A percentile compares a stretch with the other conserved stretches of the same genome.
Evolutionary conservation across 1,284 basidiomycete genomes (phyloP).

Genomic region (Cutaneotrichosporon mucoides): DNA sequence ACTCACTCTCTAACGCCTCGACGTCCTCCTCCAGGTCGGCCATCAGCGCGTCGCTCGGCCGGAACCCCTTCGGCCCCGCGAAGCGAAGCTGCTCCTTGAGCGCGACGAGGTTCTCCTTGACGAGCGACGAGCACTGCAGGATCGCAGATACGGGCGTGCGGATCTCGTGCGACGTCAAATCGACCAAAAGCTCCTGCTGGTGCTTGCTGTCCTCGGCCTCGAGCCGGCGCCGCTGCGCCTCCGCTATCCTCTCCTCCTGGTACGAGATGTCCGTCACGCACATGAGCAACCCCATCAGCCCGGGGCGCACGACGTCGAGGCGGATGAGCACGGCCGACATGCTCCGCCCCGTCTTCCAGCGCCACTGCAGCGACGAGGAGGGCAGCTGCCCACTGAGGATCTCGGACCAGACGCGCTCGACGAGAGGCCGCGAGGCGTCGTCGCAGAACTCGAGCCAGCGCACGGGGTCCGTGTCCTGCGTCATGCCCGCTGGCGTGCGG

Average conservation of each 20-base stretch:
- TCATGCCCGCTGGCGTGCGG: conserved; percentile 15
- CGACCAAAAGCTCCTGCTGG: conserved; percentile 47
- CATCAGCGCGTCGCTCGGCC: conserved; percentile 37
- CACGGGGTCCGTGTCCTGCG: conserved; percentile 8
- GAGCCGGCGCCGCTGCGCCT: conserved; percentile 35
- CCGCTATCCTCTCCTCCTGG: conserved; percentile 37
- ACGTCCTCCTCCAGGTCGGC: conserved; percentile 38
- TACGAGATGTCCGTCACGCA: conserved; percentile 41
- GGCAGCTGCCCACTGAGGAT: conserved; percentile 16
- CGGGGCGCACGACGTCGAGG: conserved; percentile 30
- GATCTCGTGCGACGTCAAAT: conserved; percentile 48
- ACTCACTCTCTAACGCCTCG: conserved; percentile 27
- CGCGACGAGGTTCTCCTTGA: conserved; percentile 42
- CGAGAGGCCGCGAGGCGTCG: conserved; percentile 13
- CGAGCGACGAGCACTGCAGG: conserved; percentile 43
- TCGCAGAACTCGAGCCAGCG: conserved; percentile 20
- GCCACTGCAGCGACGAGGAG: conserved; percentile 29
- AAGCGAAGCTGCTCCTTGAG: conserved; percentile 35
- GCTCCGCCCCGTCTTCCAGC: conserved; percentile 33
- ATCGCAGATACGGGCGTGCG: conserved; percentile 46
- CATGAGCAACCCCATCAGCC: conserved; percentile 33
- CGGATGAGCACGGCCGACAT: conserved; percentile 38
- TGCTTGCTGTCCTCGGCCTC: conserved; percentile 40
- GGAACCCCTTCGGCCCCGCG: conserved; percentile 26
- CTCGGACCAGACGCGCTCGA: conserved; percentile 4